These are phyloP conservation scores for Aureobasidium zeae DNA, from an alignment of 2,329 filamentous ascomycete genomes.

Conservation along the genomic window DNA sequence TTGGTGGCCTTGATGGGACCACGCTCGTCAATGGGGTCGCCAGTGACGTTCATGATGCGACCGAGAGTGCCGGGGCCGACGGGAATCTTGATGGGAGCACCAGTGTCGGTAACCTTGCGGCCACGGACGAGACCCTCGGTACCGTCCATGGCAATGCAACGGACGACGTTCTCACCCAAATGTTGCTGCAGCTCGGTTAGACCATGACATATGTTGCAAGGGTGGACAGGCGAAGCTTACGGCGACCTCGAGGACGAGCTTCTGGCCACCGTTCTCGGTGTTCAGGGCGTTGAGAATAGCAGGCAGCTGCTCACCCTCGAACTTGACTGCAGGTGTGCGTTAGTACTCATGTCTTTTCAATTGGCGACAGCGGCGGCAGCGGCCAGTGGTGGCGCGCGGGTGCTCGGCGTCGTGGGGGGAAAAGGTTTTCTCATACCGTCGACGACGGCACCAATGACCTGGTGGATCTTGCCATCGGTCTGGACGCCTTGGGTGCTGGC, in stretches of 20 bases:
- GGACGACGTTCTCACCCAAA: constrained; percentile 96
- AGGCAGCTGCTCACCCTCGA: constrained; percentile 86
- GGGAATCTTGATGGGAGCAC: constrained; percentile 89
- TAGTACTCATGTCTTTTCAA: not conserved
- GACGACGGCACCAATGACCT: constrained; percentile 98
- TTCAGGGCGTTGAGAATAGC: constrained; percentile 95
- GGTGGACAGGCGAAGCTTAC: constrained; percentile 49
- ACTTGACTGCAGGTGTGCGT: constrained; percentile 64
- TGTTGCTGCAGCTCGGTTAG: constrained; percentile 65
- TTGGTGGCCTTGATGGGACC: constrained; percentile 93
- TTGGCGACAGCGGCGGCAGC: constrained; percentile 4
- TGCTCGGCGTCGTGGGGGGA: constrained; percentile 15
- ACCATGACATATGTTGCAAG: constrained; percentile 20
- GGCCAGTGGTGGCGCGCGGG: constrained; percentile 14
- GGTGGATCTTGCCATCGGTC: constrained; percentile 54
- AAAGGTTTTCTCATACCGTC: constrained; percentile 59
- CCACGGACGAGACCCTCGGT: constrained; percentile 99
- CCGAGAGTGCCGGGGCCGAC: constrained; percentile 89
- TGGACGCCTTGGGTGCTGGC: constrained; percentile 49
- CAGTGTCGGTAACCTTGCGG: constrained; percentile 74
- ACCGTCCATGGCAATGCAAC: constrained; percentile 99
- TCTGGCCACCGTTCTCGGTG: constrained; percentile 84
- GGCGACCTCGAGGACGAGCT: constrained; percentile 91
- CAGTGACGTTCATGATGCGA: constrained; percentile 99
- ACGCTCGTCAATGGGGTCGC: constrained; percentile 99